Percentiles rank a stretch among this genome's conserved stretches.
phyloP scores from a whole-genome alignment of 2,329 filamentous ascomycete genomes.

The Xylariaceae sp. region DNA sequence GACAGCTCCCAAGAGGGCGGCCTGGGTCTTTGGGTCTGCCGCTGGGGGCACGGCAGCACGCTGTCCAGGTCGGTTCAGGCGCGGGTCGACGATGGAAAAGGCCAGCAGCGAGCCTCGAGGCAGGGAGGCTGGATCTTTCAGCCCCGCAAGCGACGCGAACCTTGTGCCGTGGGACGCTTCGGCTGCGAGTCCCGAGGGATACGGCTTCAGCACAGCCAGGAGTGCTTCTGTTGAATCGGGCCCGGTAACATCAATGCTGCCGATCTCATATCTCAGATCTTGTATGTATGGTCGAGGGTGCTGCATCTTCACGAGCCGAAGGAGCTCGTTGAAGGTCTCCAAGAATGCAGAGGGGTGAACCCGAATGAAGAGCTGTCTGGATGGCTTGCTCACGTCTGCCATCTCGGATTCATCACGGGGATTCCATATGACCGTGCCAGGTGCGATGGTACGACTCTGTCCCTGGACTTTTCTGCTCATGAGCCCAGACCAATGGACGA shows the following conservation, averaged over 20 bases:
- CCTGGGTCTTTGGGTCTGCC: constrained; percentile 17
- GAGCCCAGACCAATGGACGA: constrained; percentile 40
- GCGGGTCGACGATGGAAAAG: constrained; percentile 71
- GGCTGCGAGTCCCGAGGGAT: constrained; percentile 25
- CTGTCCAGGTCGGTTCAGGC: constrained; percentile 67
- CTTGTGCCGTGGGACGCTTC: constrained; percentile 36
- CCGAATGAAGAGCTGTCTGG: constrained; percentile 55
- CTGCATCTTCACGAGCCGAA: constrained; percentile 49
- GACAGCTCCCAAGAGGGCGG: constrained; percentile 48
- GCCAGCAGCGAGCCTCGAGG: constrained; percentile 62
- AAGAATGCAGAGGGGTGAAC: constrained; percentile 77
- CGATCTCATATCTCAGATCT: constrained; percentile 62
- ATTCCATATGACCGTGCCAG: constrained; percentile 70
- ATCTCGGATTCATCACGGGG: constrained; percentile 26
- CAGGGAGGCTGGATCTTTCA: constrained; percentile 63
- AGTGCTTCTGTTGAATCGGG: constrained; percentile 76
- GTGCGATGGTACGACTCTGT: constrained; percentile 55
- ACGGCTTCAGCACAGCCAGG: constrained; percentile 56
- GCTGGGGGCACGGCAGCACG: constrained; percentile 34
- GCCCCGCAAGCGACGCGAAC: constrained; percentile 45
- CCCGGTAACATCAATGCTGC: constrained; percentile 49
- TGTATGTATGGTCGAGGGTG: constrained; percentile 57
- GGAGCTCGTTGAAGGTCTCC: constrained; percentile 57
- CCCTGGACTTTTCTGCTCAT: constrained; percentile 47
- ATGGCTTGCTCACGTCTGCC: constrained; percentile 12